phyloP scores from a whole-genome alignment of 2,329 filamentous ascomycete genomes.

The Pestalotiopsis sp. region DNA sequence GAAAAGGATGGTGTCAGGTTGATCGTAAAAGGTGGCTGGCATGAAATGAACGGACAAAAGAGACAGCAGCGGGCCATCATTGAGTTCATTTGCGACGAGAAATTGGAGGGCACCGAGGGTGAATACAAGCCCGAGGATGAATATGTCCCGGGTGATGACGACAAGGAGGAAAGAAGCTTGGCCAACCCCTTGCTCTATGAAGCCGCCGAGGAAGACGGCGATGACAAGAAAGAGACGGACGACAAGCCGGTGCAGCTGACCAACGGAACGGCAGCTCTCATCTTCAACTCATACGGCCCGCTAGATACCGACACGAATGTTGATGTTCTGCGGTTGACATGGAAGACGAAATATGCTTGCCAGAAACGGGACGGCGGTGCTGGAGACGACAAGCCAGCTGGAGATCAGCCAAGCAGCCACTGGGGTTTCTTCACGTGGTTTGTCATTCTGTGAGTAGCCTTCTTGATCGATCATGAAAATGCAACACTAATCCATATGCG shows the following conservation, averaged over 20 bases:
- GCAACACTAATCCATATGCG: slow-evolving; percentile 19
- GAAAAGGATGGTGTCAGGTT: slow-evolving; percentile 73
- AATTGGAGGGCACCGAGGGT: slow-evolving; percentile 74
- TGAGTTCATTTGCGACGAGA: slow-evolving; percentile 80
- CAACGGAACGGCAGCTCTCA: slow-evolving; percentile 59
- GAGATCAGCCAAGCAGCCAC: slow-evolving; percentile 49
- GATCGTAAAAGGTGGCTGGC: slow-evolving; percentile 63
- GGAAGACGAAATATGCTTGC: slow-evolving; percentile 88
- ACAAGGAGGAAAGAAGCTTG: slow-evolving; percentile 24
- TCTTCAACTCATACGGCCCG: slow-evolving; percentile 73
- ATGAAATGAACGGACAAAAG: slow-evolving; percentile 55
- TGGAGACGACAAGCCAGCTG: slow-evolving; percentile 27
- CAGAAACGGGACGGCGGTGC: slow-evolving; percentile 46
- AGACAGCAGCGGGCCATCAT: slow-evolving; percentile 75
- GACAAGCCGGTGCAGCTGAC: slow-evolving; percentile 56
- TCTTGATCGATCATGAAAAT: background rate
- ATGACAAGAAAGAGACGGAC: slow-evolving; percentile 31
- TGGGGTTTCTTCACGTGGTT: slow-evolving; percentile 99
- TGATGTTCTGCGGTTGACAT: slow-evolving; percentile 74
- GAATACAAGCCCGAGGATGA: slow-evolving; percentile 62
- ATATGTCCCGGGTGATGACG: slow-evolving; percentile 39
- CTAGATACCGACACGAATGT: slow-evolving; percentile 58
- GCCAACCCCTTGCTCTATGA: slow-evolving; percentile 32
- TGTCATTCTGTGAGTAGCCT: slow-evolving; percentile 78
- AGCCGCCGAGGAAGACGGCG: slow-evolving; percentile 34